Evolutionary conservation across 208 protist genomes (phyloP).

Genomic region (Strigomonas culicis): DNA sequence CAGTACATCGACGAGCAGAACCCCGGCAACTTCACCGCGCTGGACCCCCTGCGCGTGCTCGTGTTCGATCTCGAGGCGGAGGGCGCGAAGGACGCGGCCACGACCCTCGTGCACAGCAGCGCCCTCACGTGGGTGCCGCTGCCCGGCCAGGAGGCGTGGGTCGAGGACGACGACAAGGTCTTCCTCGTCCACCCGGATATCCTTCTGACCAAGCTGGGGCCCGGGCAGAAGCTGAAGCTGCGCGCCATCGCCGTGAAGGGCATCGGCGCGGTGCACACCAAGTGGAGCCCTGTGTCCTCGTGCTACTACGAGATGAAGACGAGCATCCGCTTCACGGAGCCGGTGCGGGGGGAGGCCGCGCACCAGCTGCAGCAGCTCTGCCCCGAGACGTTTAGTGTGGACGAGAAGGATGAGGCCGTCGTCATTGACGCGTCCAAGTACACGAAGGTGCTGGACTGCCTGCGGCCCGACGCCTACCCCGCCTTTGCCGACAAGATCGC

Average conservation of each 20-base stretch:
- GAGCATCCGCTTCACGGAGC: slow-evolving; percentile 77
- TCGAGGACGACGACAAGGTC: slow-evolving; percentile 53
- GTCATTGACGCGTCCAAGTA: slow-evolving; percentile 90
- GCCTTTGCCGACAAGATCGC: slow-evolving; percentile 43
- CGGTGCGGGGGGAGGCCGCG: slow-evolving; percentile 71
- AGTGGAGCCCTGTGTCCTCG: slow-evolving; percentile 97
- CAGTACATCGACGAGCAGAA: slow-evolving; percentile 71
- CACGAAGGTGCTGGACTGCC: slow-evolving; percentile 97
- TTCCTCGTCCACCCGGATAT: slow-evolving; percentile 97
- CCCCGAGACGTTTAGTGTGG: slow-evolving; percentile 93
- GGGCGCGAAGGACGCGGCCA: slow-evolving; percentile 50
- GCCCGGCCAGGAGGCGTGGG: slow-evolving; percentile 61
- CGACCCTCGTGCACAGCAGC: slow-evolving; percentile 86
- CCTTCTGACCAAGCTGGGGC: slow-evolving; percentile 96
- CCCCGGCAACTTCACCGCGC: slow-evolving; percentile 39
- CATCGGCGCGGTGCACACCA: slow-evolving; percentile 96
- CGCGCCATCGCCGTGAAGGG: slow-evolving; percentile 94
- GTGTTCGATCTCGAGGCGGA: slow-evolving; percentile 81
- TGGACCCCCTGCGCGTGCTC: slow-evolving; percentile 73
- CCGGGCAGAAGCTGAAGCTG: slow-evolving; percentile 94
- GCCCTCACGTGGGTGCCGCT: slow-evolving; percentile 94
- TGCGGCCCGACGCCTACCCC: slow-evolving; percentile 76
- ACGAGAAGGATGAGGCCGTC: slow-evolving; percentile 47
- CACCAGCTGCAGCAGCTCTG: slow-evolving; percentile 84
- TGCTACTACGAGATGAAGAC: slow-evolving; percentile 97